Percentiles rank a stretch among this genome's conserved stretches.
phyloP scores from a whole-genome alignment of 106 monocot genomes.

The Dioscorea dumetorum region DNA sequence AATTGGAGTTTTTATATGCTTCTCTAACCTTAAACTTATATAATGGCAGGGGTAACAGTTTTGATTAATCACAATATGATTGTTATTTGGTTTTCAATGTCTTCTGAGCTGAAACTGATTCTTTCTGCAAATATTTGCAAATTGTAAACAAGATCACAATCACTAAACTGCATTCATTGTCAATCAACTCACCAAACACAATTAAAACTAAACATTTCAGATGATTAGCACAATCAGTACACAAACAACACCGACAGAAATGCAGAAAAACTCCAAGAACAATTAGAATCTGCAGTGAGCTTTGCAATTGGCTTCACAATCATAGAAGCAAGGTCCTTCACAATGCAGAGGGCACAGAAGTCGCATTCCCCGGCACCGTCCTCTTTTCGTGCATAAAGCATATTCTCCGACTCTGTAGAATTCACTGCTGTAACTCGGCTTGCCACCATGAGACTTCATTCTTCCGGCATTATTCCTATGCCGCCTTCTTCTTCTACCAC shows the following conservation, averaged over 20 bases:
- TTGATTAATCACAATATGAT: too few species aligned
- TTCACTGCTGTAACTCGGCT: conserved; percentile 39
- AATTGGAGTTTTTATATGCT: too few species aligned
- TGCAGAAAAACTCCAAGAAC: background rate
- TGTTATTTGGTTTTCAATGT: too few species aligned
- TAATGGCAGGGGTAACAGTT: too few species aligned
- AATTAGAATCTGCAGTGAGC: conserved; percentile 62
- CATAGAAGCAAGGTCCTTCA: conserved; percentile 80
- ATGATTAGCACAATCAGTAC: background rate
- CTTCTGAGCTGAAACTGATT: too few species aligned
- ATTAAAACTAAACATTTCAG: background rate
- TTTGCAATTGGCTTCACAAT: conserved; percentile 72
- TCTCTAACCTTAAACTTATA: too few species aligned
- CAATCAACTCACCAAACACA: background rate
- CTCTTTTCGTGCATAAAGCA: conserved; percentile 45
- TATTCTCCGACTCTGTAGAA: conserved; percentile 77
- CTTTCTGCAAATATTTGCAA: too few species aligned
- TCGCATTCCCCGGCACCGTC: conserved; percentile 52
- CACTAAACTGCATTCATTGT: background rate
- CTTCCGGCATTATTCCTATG: background rate
- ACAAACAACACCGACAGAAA: background rate
- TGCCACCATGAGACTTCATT: conserved; percentile 4
- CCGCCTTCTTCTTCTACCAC: background rate
- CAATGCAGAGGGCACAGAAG: conserved; percentile 87
- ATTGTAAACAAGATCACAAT: too few species aligned